These are phyloP conservation scores for Yamadazyma takamatsuzukensis DNA, from an alignment of 805 yeast genomes.

Conservation along the genomic window DNA sequence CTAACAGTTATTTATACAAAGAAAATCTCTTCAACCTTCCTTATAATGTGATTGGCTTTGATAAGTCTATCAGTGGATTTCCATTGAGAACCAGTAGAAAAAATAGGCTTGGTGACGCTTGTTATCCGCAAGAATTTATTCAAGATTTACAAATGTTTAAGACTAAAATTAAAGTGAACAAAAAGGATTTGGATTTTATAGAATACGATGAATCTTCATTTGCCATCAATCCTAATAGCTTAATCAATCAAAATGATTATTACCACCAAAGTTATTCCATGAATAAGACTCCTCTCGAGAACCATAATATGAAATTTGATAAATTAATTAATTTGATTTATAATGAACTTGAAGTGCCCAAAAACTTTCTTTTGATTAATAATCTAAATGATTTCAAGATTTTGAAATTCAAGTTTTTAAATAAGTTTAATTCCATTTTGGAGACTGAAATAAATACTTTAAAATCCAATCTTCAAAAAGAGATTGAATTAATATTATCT, in stretches of 20 bases:
- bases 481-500: constrained; percentile 24
- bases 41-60: constrained; percentile 42
- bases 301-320: constrained; percentile 1
- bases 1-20: constrained; percentile 27
- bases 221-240: constrained; percentile 11
- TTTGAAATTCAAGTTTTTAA: constrained; percentile 15
- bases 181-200: constrained; percentile 34
- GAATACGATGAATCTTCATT: constrained; percentile 15
- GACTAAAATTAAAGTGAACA: constrained; percentile 16
- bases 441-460: constrained; percentile 25
- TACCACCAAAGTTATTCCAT: constrained; percentile 1
- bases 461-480: constrained; percentile 26
- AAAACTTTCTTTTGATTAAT: constrained; percentile 23
- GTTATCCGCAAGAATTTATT: constrained; percentile 36
- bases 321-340: constrained; percentile 14
- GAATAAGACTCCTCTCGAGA: not conserved
- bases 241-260: constrained; percentile 3
- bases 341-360: constrained; percentile 21
- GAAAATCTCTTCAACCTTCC: constrained; percentile 27
- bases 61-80: constrained; percentile 34
- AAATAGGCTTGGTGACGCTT: constrained; percentile 15
- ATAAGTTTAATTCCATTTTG: constrained; percentile 14
- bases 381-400: constrained; percentile 26
- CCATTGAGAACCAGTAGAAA: constrained; percentile 30
- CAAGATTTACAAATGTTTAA: constrained; percentile 24